Conservation (phyloP, 768 basidiomycete species). For the Lactarius akahatsu region DNA sequence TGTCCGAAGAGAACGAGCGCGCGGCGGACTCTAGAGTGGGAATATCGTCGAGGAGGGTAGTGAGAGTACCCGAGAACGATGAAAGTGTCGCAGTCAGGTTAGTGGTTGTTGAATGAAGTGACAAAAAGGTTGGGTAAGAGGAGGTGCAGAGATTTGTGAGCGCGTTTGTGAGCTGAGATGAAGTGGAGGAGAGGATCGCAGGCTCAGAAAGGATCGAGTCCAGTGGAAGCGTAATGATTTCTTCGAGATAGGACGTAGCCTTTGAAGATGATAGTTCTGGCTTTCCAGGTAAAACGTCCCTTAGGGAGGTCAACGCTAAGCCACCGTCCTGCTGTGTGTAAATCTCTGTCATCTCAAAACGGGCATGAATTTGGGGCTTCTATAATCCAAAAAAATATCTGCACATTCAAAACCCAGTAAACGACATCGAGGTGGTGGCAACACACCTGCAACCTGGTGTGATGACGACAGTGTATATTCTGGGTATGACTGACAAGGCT, state of each 20-base stretch:
- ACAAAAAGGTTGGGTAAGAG: constrained; percentile 89
- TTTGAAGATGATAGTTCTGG: constrained; percentile 31
- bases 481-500: neutral
- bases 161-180: constrained; percentile 84
- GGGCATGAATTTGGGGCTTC: neutral
- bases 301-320: constrained; percentile 7
- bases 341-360: constrained; percentile 1
- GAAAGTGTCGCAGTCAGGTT: constrained; percentile 70
- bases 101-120: constrained; percentile 78
- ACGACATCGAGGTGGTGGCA: neutral
- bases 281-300: constrained; percentile 16
- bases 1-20: constrained; percentile 66
- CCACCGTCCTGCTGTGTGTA: neutral
- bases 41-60: constrained; percentile 64
- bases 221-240: constrained; percentile 65
- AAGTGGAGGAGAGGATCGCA: constrained; percentile 72
- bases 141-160: constrained; percentile 87
- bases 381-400: neutral
- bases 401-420: neutral
- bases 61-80: constrained; percentile 72
- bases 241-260: constrained; percentile 53
- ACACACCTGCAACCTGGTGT: neutral
- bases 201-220: constrained; percentile 73
- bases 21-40: constrained; percentile 77
- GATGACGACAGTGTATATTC: neutral